Evolutionary conservation across 768 basidiomycete genomes (phyloP), one percentile per base, ranked within the genome.

Genomic region (Multifurca ochricompacta): DNA sequence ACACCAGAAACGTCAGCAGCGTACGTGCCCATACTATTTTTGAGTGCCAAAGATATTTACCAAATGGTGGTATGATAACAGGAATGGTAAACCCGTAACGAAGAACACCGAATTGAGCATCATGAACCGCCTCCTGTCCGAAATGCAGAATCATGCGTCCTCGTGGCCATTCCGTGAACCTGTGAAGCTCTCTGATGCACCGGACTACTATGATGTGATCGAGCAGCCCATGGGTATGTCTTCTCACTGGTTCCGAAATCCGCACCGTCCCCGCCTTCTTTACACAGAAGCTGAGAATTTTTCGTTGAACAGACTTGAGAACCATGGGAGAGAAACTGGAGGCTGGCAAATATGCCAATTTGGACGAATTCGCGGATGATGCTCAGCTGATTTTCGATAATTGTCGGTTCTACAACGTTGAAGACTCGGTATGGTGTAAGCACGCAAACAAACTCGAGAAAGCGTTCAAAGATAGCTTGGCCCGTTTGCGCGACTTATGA

Each of bases 301-400:
- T 23, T 31, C 21, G 28, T 31, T 25, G 16, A 23, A 40, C 63
- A 96, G 92, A 97, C 68, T 80, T 97, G 62, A 71, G 74, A 51
- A 92, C 89, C 2, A 95, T 98, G 81, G 80, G 85, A 61, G 76
- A 84, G 65, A 98, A 92, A 69, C 78, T 98, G n/a, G 85, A 91
- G 32, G 81, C 76, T n/a, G 87, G 87, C 65, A 81, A 87, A 64
- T 98, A 97, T 68, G 67, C 74, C 10, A 74, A 77, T n/a, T 70
- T 93, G 47, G 83, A 84, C 45, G 71, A 74, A 30, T 95, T 97
- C 64, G 68, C 82, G 18, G 79, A 77, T 39, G 96, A 98, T 66
- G 85, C 85, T 14, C 79, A 83, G 59, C 74, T 96, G 51, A 80
- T 98, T 49, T 90, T 91, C 64, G 81, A 90, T 61, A 99, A 99